Evolutionary conservation across 192 early-diverging fungal genomes (phyloP).

Genomic region (Cetraspora pellucida): DNA sequence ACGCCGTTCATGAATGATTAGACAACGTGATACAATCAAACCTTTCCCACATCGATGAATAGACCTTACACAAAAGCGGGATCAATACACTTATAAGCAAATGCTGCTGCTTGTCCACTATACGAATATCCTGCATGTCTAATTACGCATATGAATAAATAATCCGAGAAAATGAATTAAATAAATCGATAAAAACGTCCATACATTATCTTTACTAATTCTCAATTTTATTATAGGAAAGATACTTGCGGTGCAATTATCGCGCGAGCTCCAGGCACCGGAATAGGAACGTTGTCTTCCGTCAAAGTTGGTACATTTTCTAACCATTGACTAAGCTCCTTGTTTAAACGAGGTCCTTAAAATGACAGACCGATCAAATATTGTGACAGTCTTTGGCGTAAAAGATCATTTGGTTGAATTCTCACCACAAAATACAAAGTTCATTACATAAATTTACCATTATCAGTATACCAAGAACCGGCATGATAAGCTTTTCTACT

Average conservation of each 20-base stretch:
- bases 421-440: slow-evolving; percentile 1
- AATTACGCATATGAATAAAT: neutral
- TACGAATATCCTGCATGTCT: slow-evolving; percentile 94
- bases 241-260: slow-evolving; percentile 76
- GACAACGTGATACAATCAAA: neutral
- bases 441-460: slow-evolving; percentile 41
- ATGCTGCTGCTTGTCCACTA: slow-evolving; percentile 88
- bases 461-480: slow-evolving; percentile 69
- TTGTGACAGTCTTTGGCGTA: neutral
- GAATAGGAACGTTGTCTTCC: slow-evolving; percentile 39
- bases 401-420: neutral
- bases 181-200: neutral
- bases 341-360: slow-evolving; percentile 45
- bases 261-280: slow-evolving; percentile 56
- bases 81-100: slow-evolving; percentile 80
- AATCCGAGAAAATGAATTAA: neutral
- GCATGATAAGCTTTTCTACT: slow-evolving; percentile 61
- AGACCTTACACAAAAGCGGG: slow-evolving; percentile 52
- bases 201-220: neutral
- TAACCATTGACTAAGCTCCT: slow-evolving; percentile 58
- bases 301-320: slow-evolving; percentile 42
- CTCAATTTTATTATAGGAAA: neutral
- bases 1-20: neutral
- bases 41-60: neutral
- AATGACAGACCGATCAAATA: neutral